These are phyloP conservation scores for Trebouxia gelatinosa DNA, from an alignment of 163 green algal species.

Conservation along the genomic window DNA sequence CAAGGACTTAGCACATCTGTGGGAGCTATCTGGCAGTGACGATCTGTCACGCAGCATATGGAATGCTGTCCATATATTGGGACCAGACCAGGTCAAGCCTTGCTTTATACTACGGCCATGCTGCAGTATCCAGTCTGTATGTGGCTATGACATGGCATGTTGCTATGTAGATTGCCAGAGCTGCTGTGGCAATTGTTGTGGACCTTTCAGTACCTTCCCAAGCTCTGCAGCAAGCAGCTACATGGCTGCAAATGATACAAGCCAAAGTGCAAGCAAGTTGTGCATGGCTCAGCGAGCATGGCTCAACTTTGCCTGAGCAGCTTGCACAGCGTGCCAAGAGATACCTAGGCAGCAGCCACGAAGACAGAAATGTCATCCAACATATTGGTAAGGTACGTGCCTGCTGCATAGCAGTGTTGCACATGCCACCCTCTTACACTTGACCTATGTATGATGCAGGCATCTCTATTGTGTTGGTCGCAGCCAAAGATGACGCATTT, in stretches of 20 bases:
- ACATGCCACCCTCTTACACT: neutral
- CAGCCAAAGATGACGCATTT: slow-evolving; percentile 71
- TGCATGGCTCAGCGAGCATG: slow-evolving; percentile 64
- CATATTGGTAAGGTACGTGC: slow-evolving; percentile 26
- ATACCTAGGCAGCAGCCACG: slow-evolving; percentile 35
- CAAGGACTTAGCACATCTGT: slow-evolving; percentile 78
- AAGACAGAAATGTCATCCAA: slow-evolving; percentile 36
- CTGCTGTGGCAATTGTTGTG: slow-evolving; percentile 66
- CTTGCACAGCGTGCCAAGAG: slow-evolving; percentile 42
- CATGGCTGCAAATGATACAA: slow-evolving; percentile 58
- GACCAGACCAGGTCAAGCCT: slow-evolving; percentile 44
- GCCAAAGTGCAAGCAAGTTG: slow-evolving; percentile 58
- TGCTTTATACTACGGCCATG: neutral
- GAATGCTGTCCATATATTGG: slow-evolving; percentile 51
- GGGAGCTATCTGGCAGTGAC: slow-evolving; percentile 66
- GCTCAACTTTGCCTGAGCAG: slow-evolving; percentile 73
- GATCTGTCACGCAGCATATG: slow-evolving; percentile 58
- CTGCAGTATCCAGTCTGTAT: neutral
- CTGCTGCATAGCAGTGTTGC: neutral
- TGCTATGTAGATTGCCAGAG: slow-evolving; percentile 56
- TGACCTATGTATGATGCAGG: slow-evolving; percentile 36
- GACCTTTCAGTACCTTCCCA: slow-evolving; percentile 67
- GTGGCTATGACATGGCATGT: neutral
- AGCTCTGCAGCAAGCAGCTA: slow-evolving; percentile 45
- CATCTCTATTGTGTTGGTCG: slow-evolving; percentile 60